These are phyloP conservation scores for Trichocladium antarcticum DNA, from an alignment of 495 filamentous ascomycete species.

Conservation along the genomic window DNA sequence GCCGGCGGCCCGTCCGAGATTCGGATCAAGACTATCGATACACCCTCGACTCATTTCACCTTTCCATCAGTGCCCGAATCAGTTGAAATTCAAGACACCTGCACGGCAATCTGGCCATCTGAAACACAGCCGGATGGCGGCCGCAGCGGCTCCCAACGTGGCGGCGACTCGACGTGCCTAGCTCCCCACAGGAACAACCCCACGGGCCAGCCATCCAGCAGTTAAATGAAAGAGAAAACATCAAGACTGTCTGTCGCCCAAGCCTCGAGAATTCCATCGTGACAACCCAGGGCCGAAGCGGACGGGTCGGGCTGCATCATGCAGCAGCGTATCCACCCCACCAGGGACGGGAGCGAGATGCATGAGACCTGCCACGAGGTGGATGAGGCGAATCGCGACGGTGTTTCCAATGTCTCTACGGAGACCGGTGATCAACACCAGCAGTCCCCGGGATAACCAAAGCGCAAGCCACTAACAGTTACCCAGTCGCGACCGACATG, in stretches of 20 bases:
- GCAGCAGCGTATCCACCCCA: background rate
- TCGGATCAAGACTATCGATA: background rate
- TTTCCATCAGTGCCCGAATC: background rate
- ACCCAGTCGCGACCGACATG: no score
- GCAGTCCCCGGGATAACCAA: background rate
- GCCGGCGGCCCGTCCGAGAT: no score
- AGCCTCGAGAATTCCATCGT: no score
- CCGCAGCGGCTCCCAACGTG: background rate
- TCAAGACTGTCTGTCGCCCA: no score
- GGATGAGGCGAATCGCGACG: background rate
- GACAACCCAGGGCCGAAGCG: no score
- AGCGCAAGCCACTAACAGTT: background rate
- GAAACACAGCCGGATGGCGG: slow-evolving; percentile 4
- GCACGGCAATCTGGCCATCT: background rate
- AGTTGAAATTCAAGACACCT: background rate
- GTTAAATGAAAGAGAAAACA: no score
- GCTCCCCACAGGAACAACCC: background rate
- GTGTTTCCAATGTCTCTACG: background rate
- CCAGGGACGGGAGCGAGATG: background rate
- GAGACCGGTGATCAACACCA: no score
- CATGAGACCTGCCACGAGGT: background rate
- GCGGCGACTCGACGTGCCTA: background rate
- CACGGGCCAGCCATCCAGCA: no score
- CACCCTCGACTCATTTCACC: background rate
- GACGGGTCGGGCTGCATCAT: no score